Evolutionary conservation across 2,329 filamentous ascomycete genomes (phyloP), one percentile per base, ranked within the genome.

Genomic region (Penicillium capsulatum): DNA sequence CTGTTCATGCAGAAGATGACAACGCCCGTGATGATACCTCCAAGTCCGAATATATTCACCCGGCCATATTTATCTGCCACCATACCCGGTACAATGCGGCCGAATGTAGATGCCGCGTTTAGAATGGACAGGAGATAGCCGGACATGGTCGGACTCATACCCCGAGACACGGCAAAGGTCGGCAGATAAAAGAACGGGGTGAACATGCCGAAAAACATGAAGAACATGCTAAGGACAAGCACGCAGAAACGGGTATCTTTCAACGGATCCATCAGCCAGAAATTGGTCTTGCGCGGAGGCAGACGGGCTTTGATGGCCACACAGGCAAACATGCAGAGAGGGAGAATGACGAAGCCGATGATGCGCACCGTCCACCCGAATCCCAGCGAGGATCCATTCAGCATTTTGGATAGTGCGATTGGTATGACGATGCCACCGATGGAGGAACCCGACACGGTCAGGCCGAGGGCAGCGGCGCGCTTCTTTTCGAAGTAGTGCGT

Each of bases 71-170:
- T 72, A 50, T 82, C 77, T 0, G 73, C 76, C 8, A 81, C 49
- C 7, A 77, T 55, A 0, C 74, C 75, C 0, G 78, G 76, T 3
- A 79, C 60, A 17, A 79, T 67, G 2, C 77, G 71, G 0, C 77
- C 78, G 28, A 76, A 69, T 0, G 70, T 70, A 0, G 75, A 79
- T 1, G 79, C 73, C 0, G 69, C 75, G 55, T 85, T 85, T 51
- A 84, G 67, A 30, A 85, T 77, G 3, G 80, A 72, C 2, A 85
- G 61, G n/a, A 84, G 68, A 53, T 83, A 84, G 43, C 76, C 80
- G 0, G 77, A 75, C 1, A 84, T 58, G 0, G 71, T 66, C 3
- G 67, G 51, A 40, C 60, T 58, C 0, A 74, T 68, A 45, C 82
- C 72, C 24, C 47, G 42, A 3, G 40, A 16, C 3, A 58, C 42